Evolutionary conservation across 805 yeast genomes (phyloP), one percentile per base, ranked within the genome.

Genomic region (Cyberlindnera sargentensis): DNA sequence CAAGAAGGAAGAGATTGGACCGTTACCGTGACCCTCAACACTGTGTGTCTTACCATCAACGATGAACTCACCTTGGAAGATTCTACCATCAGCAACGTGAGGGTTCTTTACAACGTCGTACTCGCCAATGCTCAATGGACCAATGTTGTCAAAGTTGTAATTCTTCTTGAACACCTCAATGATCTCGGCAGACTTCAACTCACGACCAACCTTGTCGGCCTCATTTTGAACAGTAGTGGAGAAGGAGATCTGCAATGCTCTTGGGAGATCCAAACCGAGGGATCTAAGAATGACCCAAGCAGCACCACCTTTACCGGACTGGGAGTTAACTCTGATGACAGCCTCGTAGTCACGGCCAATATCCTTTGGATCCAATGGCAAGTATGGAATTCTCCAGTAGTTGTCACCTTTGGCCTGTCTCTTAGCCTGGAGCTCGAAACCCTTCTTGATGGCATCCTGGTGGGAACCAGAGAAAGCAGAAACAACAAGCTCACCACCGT

Each of bases 291-390:
- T 72, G 44, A 83, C 78, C 91, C 91, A 83, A 24, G 90, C 87
- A 37, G 90, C 87, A 64, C 91, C 91, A 60, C 91, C 91, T 64
- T 83, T 83, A 63, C 91, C 91, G n/a, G 87, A 80, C 67, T 83
- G 91, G 24, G 91, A 83, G 67, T 83, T 83, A 56, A 83, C 90
- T 70, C 91, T 73, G 59, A 83, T 83, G 46, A 83, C 85, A 43
- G 89, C 90, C 67, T 83, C 91, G 62, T 83, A 83, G 53, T 74
- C 82, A 70, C 88, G 73, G 44, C 91, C 91, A 53, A 83, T 78
- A 62, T 83, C 91, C 64, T 80, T 72, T 55, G 91, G 91, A 68
- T 83, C 91, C 62, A 83, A 72, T 47, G 91, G 89, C 58, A 83
- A 70, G 70, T 83, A 83, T 44, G 91, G 91, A 51, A 83, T 73